Conservation (phyloP, 1,139 yeast species). For the Debaryomyces psychrophilus region DNA sequence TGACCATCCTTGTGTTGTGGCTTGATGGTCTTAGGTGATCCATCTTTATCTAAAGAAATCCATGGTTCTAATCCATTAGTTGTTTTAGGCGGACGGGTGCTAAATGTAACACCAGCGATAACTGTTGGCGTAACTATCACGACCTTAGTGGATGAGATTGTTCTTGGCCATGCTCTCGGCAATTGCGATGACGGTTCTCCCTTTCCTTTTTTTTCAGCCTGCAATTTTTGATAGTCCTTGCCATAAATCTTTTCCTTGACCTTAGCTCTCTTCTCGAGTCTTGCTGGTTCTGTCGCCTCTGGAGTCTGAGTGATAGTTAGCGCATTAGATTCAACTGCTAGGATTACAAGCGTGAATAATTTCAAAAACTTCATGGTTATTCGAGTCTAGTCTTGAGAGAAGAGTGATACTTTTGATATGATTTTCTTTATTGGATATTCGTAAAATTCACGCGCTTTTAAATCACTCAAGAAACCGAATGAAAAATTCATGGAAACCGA, state of each 20-base stretch:
- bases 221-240: slow-evolving; percentile 42
- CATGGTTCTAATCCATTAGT: slow-evolving; percentile 78
- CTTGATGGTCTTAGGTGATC: slow-evolving; percentile 75
- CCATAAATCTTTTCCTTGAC: slow-evolving; percentile 41
- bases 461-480: neutral
- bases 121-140: slow-evolving; percentile 83
- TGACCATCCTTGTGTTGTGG: slow-evolving; percentile 76
- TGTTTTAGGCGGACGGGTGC: slow-evolving; percentile 68
- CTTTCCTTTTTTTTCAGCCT: slow-evolving; percentile 24
- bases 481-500: neutral
- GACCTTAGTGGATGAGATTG: slow-evolving; percentile 55
- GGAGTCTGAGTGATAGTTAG: slow-evolving; percentile 15
- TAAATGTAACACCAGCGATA: slow-evolving; percentile 78
- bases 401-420: neutral
- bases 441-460: slow-evolving; percentile 5
- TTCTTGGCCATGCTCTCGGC: slow-evolving; percentile 71
- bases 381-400: neutral
- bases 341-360: slow-evolving; percentile 13
- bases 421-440: neutral
- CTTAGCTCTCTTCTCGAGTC: slow-evolving; percentile 31
- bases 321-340: slow-evolving; percentile 15
- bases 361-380: slow-evolving; percentile 10
- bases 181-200: slow-evolving; percentile 13
- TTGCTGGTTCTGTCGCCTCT: slow-evolving; percentile 13
- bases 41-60: slow-evolving; percentile 76